These are phyloP conservation scores for Blastomyces parvus DNA, from an alignment of 2,329 filamentous ascomycete genomes.

Conservation along the genomic window DNA sequence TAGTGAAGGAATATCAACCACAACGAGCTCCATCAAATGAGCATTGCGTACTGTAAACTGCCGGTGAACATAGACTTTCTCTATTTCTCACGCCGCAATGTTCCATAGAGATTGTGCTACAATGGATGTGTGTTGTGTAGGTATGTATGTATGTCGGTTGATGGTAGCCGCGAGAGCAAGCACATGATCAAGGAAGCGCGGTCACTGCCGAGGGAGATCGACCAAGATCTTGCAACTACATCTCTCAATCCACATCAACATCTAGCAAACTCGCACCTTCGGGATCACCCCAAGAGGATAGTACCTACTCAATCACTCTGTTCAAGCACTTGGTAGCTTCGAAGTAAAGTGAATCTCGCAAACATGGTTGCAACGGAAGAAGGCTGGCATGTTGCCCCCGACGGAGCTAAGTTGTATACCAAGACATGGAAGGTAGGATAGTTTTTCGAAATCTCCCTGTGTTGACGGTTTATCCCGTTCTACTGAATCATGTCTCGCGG, in stretches of 20 bases:
- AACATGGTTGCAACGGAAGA: constrained; percentile 41
- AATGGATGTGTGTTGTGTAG: no score
- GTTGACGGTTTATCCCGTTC: background rate
- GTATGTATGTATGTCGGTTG: no score
- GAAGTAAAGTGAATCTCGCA: background rate
- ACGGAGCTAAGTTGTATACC: constrained; percentile 49
- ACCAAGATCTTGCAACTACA: background rate
- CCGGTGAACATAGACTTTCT: no score
- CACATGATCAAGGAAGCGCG: background rate
- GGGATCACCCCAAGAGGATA: background rate
- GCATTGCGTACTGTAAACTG: no score
- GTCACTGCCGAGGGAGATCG: background rate
- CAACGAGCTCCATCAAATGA: no score
- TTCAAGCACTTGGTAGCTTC: background rate
- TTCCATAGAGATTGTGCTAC: no score
- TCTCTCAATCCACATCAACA: background rate
- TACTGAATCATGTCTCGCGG: background rate
- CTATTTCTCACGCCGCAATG: no score
- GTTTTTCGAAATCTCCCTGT: background rate
- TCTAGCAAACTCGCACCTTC: background rate
- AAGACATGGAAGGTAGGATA: constrained; percentile 51
- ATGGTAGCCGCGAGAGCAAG: background rate
- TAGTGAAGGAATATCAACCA: no score
- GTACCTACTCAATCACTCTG: background rate
- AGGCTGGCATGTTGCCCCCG: constrained; percentile 42